Evolutionary conservation across 1,139 yeast genomes (phyloP).

Genomic region (Yamadazyma taylorii): DNA sequence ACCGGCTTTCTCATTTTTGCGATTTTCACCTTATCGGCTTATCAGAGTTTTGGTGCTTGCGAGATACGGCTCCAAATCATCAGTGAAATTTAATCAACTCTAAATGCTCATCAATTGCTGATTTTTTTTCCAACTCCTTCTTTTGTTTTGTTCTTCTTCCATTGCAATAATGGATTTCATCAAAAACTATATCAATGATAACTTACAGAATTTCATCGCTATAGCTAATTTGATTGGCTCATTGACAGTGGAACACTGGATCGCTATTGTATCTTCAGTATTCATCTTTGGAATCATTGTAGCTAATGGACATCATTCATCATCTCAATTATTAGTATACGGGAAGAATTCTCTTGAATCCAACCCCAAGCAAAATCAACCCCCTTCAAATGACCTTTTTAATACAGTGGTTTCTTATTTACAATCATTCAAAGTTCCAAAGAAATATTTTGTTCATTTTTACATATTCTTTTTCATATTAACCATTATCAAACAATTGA

Average conservation of each 20-base stretch:
- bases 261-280: slow-evolving; percentile 3
- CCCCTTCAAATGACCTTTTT: slow-evolving; percentile 3
- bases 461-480: slow-evolving; percentile 33
- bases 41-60: no score
- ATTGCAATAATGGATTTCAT: not conserved
- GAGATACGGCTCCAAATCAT: not conserved
- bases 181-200: slow-evolving; percentile 8
- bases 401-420: slow-evolving; percentile 5
- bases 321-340: slow-evolving; percentile 13
- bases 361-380: slow-evolving; percentile 1
- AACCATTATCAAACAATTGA: slow-evolving; percentile 7
- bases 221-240: not conserved
- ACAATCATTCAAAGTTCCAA: slow-evolving; percentile 41
- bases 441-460: slow-evolving; percentile 49
- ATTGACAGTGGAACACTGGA: slow-evolving; percentile 14
- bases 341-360: slow-evolving; percentile 13
- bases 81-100: no score
- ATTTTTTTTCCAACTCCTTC: no score
- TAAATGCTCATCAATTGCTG: no score
- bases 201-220: slow-evolving; percentile 2
- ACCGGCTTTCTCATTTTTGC: no score
- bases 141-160: not conserved
- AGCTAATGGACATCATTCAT: slow-evolving; percentile 10
- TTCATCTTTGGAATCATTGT: slow-evolving; percentile 13
- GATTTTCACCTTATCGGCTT: no score